Percentiles rank a stretch among this genome's conserved stretches.
These are phyloP conservation scores for Kurtzmaniella quercitrusa DNA, from an alignment of 1,139 yeast genomes.

Conservation along the genomic window DNA sequence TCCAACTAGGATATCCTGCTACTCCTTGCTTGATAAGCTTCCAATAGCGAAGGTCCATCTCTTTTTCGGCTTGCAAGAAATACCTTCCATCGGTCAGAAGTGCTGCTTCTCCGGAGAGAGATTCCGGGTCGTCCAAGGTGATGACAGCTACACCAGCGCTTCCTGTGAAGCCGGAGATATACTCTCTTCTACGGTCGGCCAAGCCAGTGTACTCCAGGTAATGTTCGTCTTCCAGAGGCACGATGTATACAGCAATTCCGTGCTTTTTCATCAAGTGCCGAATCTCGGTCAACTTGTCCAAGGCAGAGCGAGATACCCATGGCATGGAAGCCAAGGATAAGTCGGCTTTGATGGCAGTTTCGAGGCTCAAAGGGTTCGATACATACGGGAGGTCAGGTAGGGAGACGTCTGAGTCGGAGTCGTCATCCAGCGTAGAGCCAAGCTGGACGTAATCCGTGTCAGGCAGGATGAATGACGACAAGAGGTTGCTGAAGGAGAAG, in stretches of 20 bases:
- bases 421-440: constrained; percentile 7
- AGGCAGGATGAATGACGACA: constrained; percentile 10
- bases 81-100: constrained; percentile 57
- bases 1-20: constrained; percentile 35
- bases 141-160: constrained; percentile 55
- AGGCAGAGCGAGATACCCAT: constrained; percentile 7
- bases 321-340: constrained; percentile 6
- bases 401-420: constrained; percentile 5
- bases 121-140: constrained; percentile 31
- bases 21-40: constrained; percentile 35
- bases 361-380: constrained; percentile 8
- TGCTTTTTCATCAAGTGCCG: constrained; percentile 38
- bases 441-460: neutral
- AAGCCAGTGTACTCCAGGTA: constrained; percentile 51
- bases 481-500: constrained; percentile 20
- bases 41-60: constrained; percentile 34
- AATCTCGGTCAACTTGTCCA: constrained; percentile 26
- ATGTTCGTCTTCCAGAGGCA: constrained; percentile 61
- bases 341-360: neutral
- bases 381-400: constrained; percentile 26
- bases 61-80: constrained; percentile 44
- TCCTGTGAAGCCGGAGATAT: constrained; percentile 51
- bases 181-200: constrained; percentile 49
- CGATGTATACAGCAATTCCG: constrained; percentile 46
- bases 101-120: constrained; percentile 37